Base-by-base conservation (phyloP, 768 basidiomycete species). In the Panellus pusillus region DNA sequence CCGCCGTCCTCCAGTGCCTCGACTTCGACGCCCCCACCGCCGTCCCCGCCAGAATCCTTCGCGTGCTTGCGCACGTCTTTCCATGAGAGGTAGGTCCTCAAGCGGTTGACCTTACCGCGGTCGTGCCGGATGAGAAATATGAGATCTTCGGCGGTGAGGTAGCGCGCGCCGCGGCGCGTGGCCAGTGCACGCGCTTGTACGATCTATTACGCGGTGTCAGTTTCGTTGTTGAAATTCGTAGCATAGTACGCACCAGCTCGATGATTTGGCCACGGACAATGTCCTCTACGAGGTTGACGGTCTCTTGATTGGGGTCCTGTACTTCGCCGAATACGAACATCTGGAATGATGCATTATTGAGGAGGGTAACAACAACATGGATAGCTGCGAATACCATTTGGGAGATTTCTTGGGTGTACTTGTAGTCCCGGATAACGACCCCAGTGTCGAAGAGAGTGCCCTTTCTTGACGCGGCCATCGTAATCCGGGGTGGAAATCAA, bases 241-340 rank as follows among this genome's bases (percentile, higher is more conserved):
- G 29, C 32, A 44, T 32, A 55, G 46, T 32, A 55, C 80, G 45
- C 52, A 94, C 94, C 48, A 97, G 83, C 69, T 97, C 93, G 50
- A 94, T 89, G 41, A 98, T 79, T 60, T 98, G 93, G 48, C 89
- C 80, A 35, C 91, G 81, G 17, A 96, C 90, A 46, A 96, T 92
- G 65, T 98, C 94, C 68, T 98, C 94, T n/a, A 98, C 91, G 29
- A 94, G 81, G 63, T 91, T 91, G 13, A 94, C 89, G 0, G 95
- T 93, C 50, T 93, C 93, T 13, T 79, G 77, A 50, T 86, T 82
- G 2, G 94, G 92, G 53, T 96, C 93, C 66, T 93, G 90, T 3
- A 96, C 90, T 72, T 95, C 93, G 9, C 93, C 93, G 69, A 97
- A 96, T 40, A 97, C 95, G 65, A 96, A 97, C 92, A 97, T 93